phyloP scores from a whole-genome alignment of 306 rosid species.

The Hippophae gyantsensis region DNA sequence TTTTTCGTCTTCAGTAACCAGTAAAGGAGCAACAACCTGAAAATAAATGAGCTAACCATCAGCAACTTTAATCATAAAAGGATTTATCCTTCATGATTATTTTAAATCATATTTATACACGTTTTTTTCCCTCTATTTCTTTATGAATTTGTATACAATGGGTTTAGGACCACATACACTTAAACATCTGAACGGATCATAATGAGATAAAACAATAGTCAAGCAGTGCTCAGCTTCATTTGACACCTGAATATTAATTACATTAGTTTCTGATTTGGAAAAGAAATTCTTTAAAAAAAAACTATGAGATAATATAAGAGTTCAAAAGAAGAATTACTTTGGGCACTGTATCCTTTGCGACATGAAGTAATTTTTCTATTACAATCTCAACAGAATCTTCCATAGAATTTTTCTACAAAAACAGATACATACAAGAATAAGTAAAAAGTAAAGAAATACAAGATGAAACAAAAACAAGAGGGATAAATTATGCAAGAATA shows the following conservation, averaged over 20 bases:
- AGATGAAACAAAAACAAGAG: background rate
- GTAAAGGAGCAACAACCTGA: conserved; percentile 84
- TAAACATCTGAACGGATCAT: conserved; percentile 95
- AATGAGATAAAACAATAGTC: conserved; percentile 62
- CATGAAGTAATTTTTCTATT: conserved; percentile 90
- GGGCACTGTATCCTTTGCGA: conserved; percentile 60
- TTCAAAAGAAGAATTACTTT: conserved; percentile 40
- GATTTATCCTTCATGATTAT: background rate
- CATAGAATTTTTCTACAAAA: conserved; percentile 74
- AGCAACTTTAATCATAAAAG: background rate
- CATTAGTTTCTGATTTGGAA: conserved; percentile 16
- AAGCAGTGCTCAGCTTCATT: conserved; percentile 90
- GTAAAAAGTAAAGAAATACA: background rate
- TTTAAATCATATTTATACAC: too few species aligned
- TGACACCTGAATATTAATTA: conserved; percentile 56
- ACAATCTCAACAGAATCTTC: conserved; percentile 89
- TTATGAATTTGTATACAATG: background rate
- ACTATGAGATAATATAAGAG: conserved; percentile 10
- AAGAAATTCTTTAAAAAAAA: background rate
- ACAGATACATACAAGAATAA: background rate
- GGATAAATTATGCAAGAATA: background rate
- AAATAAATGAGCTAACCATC: conserved; percentile 19
- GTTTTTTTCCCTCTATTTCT: too few species aligned
- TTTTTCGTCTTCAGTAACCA: conserved; percentile 92
- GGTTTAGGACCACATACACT: conserved; percentile 44